Conservation (phyloP, 2,329 filamentous ascomycete genomes). For the Trichoderma guizhouense region DNA sequence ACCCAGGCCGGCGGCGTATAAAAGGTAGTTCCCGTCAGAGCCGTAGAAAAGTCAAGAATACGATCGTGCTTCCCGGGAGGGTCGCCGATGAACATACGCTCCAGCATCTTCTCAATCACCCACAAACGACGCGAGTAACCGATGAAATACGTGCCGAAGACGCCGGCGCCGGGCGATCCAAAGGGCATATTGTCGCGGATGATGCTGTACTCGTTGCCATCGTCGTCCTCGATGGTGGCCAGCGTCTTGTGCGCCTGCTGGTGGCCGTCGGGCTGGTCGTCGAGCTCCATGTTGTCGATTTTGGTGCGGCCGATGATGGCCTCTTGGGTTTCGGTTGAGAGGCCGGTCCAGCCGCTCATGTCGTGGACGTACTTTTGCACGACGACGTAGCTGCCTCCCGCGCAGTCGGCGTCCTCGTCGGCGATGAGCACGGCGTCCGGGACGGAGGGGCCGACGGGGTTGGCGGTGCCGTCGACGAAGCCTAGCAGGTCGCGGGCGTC, state of each 20-base stretch:
- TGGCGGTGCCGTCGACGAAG: conserved; percentile 60
- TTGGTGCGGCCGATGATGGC: conserved; percentile 56
- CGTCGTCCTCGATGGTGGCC: conserved; percentile 49
- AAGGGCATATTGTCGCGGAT: conserved; percentile 61
- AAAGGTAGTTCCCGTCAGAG: conserved; percentile 51
- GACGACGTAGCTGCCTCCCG: conserved; percentile 56
- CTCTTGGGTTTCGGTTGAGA: conserved; percentile 52
- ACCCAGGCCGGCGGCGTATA: conserved; percentile 42
- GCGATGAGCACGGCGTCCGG: conserved; percentile 42
- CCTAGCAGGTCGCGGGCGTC: conserved; percentile 57
- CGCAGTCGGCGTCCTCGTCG: conserved; percentile 36
- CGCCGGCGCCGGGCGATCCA: conserved; percentile 46
- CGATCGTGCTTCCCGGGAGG: conserved; percentile 54
- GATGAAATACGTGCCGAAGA: conserved; percentile 59
- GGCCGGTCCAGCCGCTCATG: conserved; percentile 43
- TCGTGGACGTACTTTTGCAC: conserved; percentile 58
- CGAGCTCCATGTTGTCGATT: conserved; percentile 54
- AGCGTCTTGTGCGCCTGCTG: conserved; percentile 55
- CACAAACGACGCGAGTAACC: conserved; percentile 51
- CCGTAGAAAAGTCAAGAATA: conserved; percentile 51
- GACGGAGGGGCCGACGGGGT: conserved; percentile 48
- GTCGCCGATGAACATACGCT: conserved; percentile 55
- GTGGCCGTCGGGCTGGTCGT: conserved; percentile 49
- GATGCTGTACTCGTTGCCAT: conserved; percentile 50
- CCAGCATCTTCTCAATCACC: conserved; percentile 57